Evolutionary conservation across 257 asterid genomes (phyloP).

Genomic region (Solanum chmielewskii): DNA sequence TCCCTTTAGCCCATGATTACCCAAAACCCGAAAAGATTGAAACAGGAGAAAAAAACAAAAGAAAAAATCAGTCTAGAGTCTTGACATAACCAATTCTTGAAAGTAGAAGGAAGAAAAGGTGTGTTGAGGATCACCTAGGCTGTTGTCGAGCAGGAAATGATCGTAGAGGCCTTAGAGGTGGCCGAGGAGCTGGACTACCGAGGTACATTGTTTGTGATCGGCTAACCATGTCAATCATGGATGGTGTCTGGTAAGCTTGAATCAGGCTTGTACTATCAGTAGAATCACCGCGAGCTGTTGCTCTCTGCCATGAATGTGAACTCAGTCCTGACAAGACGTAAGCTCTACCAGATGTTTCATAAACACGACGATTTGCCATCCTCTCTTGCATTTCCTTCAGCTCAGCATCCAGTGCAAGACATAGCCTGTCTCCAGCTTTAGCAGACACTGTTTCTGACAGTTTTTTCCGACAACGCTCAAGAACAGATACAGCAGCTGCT

Average conservation of each 20-base stretch:
- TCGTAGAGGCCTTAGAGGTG: constrained; percentile 21
- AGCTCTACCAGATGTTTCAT: constrained; percentile 83
- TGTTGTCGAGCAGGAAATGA: constrained; percentile 32
- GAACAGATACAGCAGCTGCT: constrained; percentile 35
- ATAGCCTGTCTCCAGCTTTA: constrained; percentile 52
- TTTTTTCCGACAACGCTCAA: constrained; percentile 43
- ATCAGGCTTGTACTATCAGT: constrained; percentile 49
- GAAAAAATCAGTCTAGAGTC: constrained; percentile 1
- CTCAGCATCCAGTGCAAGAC: constrained; percentile 53
- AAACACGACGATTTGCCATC: constrained; percentile 57
- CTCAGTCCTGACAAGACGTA: constrained; percentile 85
- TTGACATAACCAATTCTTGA: background rate
- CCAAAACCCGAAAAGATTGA: background rate
- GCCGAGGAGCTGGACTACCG: constrained; percentile 31
- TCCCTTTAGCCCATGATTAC: background rate
- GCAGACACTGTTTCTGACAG: constrained; percentile 46
- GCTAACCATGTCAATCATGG: constrained; percentile 86
- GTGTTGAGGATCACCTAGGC: constrained; percentile 37
- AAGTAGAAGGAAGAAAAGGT: background rate
- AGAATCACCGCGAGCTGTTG: constrained; percentile 88
- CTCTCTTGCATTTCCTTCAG: constrained; percentile 77
- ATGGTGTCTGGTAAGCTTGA: constrained; percentile 78
- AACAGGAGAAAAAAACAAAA: background rate
- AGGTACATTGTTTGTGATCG: constrained; percentile 62
- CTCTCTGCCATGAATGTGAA: constrained; percentile 96